Conservation (phyloP, 352 stramenopile species). For the Phytophthora litchii region DNA sequence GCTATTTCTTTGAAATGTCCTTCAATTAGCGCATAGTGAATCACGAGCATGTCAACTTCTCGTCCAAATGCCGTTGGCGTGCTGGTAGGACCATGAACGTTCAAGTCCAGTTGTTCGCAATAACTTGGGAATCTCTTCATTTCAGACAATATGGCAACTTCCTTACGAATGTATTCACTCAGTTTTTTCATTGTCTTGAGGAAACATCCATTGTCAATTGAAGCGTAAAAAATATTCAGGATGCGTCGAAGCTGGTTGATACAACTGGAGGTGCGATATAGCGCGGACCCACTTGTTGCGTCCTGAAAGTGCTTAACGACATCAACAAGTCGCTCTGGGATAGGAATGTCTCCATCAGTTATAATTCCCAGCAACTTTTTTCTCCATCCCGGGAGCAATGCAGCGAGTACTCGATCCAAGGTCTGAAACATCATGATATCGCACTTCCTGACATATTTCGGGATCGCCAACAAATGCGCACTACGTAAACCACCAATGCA, state of each 20-base stretch:
- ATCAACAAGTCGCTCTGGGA: slow-evolving; percentile 18
- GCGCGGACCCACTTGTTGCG: slow-evolving; percentile 4
- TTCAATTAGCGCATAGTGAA: slow-evolving; percentile 47
- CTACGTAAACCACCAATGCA: slow-evolving; percentile 19
- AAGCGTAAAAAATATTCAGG: slow-evolving; percentile 38
- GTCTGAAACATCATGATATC: slow-evolving; percentile 30
- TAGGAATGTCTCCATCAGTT: slow-evolving; percentile 17
- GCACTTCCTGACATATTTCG: slow-evolving; percentile 22
- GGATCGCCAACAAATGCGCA: slow-evolving; percentile 43
- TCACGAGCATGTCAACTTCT: slow-evolving; percentile 48
- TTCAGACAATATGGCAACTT: slow-evolving; percentile 25
- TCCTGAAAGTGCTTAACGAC: slow-evolving; percentile 34
- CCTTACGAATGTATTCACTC: slow-evolving; percentile 34
- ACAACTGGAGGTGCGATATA: slow-evolving; percentile 35
- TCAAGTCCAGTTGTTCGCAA: slow-evolving; percentile 6
- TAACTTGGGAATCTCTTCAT: slow-evolving; percentile 27
- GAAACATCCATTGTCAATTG: slow-evolving; percentile 34
- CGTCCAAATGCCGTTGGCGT: slow-evolving; percentile 31
- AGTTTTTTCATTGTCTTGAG: slow-evolving; percentile 24
- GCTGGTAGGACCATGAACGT: neutral
- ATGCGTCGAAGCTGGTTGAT: slow-evolving; percentile 31
- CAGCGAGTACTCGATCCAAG: slow-evolving; percentile 31
- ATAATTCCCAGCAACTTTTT: slow-evolving; percentile 33
- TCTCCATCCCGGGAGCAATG: slow-evolving; percentile 36
- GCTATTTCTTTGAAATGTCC: slow-evolving; percentile 44